Percentiles rank a stretch among this genome's conserved stretches.
phyloP scores from a whole-genome alignment of 805 yeast genomes.

The Blastobotrys mokoenaii region DNA sequence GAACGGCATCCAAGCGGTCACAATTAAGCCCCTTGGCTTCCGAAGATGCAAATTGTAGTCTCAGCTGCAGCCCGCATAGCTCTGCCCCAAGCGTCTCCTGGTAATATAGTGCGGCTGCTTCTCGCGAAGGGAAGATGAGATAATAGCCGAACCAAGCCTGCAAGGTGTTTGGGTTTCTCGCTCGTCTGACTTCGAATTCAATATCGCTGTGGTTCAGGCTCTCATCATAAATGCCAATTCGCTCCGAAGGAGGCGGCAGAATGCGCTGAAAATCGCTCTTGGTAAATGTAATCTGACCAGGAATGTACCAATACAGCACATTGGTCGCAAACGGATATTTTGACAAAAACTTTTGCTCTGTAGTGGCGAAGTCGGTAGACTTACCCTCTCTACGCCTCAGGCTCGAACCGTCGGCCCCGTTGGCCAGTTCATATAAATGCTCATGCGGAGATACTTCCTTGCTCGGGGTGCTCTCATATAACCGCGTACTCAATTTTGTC shows the following conservation, averaged over 20 bases:
- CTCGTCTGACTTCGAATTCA: slow-evolving; percentile 34
- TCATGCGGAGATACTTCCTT: too few relatives aligned
- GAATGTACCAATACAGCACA: slow-evolving; percentile 28
- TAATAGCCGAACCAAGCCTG: slow-evolving; percentile 43
- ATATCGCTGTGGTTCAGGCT: slow-evolving; percentile 10
- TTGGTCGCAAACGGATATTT: slow-evolving; percentile 15
- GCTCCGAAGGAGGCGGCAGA: slow-evolving; percentile 19
- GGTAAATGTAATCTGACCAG: slow-evolving; percentile 21
- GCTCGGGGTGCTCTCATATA: too few relatives aligned
- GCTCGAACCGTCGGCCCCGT: too few relatives aligned
- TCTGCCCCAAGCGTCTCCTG: slow-evolving; percentile 41
- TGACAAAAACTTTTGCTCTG: slow-evolving; percentile 1
- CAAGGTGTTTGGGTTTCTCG: slow-evolving; percentile 40
- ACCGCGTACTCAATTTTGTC: too few relatives aligned
- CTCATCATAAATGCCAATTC: slow-evolving; percentile 11
- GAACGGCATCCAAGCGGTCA: slow-evolving; percentile 21
- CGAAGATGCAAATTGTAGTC: slow-evolving; percentile 36
- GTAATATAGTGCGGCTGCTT: slow-evolving; percentile 45
- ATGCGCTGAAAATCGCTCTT: slow-evolving; percentile 27
- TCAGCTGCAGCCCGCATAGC: slow-evolving; percentile 43
- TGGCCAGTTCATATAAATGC: too few relatives aligned
- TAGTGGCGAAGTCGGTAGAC: background rate
- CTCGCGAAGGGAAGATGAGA: slow-evolving; percentile 39
- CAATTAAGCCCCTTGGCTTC: slow-evolving; percentile 13
- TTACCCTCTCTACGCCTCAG: too few relatives aligned